Conservation (phyloP, 305 asterid genomes). For the Nicotiana rustica region DNA sequence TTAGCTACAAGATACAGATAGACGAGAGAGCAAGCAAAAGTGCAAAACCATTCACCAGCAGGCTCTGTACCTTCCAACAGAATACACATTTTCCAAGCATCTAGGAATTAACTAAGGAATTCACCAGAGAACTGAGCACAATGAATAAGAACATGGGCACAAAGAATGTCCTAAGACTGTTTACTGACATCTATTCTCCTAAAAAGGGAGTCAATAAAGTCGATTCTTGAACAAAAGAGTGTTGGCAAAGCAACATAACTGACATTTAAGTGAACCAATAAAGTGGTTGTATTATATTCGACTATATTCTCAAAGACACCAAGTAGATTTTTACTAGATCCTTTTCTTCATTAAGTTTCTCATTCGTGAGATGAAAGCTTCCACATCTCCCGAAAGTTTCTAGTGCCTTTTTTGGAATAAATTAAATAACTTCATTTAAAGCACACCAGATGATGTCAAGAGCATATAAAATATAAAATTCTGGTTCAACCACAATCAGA, state of each 20-base stretch:
- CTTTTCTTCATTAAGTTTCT: conserved; percentile 12
- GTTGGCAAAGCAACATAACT: not conserved
- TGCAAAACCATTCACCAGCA: not conserved
- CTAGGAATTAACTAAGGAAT: conserved; percentile 19
- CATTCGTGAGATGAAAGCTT: conserved; percentile 1
- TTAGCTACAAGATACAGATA: conserved; percentile 30
- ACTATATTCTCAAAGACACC: conserved; percentile 17
- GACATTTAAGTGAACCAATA: not conserved
- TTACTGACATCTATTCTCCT: not conserved
- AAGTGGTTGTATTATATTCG: not conserved
- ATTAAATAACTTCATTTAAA: not conserved
- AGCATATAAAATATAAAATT: not conserved
- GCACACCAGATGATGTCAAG: not conserved
- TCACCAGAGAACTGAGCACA: conserved; percentile 12
- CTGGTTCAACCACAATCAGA: conserved; percentile 12
- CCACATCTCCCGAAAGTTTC: not conserved
- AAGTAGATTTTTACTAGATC: conserved; percentile 4
- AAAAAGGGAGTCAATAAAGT: conserved; percentile 9
- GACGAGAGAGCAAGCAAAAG: conserved; percentile 7
- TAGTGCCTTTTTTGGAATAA: conserved; percentile 10
- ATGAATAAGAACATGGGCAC: not conserved
- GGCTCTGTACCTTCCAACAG: conserved; percentile 30
- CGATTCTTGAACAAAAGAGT: conserved; percentile 12
- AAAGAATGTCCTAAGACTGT: not conserved
- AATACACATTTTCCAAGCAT: conserved; percentile 10